Evolutionary conservation across 306 rosid species (phyloP).

Genomic region (Biancaea sappan): DNA sequence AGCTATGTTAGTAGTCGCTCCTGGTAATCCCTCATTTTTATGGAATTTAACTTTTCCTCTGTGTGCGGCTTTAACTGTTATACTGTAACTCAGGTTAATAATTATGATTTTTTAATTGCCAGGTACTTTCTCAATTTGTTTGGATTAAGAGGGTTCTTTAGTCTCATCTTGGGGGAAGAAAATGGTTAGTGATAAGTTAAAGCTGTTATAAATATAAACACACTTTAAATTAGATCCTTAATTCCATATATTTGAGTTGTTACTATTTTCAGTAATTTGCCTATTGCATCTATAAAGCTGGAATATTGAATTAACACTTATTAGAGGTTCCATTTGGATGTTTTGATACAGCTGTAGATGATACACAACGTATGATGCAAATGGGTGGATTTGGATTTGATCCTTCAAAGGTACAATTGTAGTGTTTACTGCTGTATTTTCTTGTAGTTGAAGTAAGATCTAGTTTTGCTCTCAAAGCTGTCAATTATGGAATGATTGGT

Average conservation of each 20-base stretch:
- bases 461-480: not conserved
- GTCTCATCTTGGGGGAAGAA: constrained; percentile 99
- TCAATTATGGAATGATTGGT: not conserved
- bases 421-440: constrained; percentile 25
- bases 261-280: not conserved
- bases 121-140: constrained; percentile 98
- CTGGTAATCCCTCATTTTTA: constrained; percentile 58
- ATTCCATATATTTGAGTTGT: constrained; percentile 15
- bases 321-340: constrained; percentile 20
- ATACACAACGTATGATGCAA: constrained; percentile 98
- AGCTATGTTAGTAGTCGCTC: constrained; percentile 99
- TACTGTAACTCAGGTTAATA: constrained; percentile 25
- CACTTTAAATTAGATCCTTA: not conserved
- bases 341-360: constrained; percentile 84
- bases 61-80: not conserved
- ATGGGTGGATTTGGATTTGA: constrained; percentile 98
- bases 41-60: not conserved
- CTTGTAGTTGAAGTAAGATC: constrained; percentile 19
- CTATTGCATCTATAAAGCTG: not conserved
- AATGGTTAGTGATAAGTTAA: constrained; percentile 68
- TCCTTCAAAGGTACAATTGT: constrained; percentile 79
- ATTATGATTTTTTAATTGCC: constrained; percentile 26
- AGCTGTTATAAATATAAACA: not conserved
- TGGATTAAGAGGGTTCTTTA: constrained; percentile 95
- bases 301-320: constrained; percentile 16